A percentile compares a stretch with the other conserved stretches of the same genome.
Evolutionary conservation across 177 flowering plant species (phyloP).

Genomic region (Tripterygium wilfordii): DNA sequence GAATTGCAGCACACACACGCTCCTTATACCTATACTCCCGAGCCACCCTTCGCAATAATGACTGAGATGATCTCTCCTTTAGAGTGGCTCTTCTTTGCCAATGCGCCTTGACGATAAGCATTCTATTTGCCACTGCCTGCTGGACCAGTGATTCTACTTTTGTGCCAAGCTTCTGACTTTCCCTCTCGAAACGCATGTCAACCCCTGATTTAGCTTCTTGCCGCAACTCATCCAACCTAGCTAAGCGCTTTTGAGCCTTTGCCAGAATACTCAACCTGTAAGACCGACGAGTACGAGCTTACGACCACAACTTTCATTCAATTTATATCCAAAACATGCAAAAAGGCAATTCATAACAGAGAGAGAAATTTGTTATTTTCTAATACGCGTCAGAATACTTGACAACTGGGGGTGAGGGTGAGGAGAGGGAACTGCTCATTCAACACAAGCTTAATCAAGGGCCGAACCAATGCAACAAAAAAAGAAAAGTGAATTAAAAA

Average conservation of each 20-base stretch:
- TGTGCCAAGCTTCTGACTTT: conserved; percentile 64
- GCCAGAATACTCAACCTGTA: conserved; percentile 73
- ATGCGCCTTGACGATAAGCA: conserved; percentile 69
- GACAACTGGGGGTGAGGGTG: too few relatives aligned
- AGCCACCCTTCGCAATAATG: conserved; percentile 52
- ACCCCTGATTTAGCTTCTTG: conserved; percentile 80
- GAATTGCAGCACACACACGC: conserved; percentile 64
- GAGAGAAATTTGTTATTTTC: too few relatives aligned
- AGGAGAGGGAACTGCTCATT: too few relatives aligned
- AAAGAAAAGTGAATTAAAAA: too few relatives aligned
- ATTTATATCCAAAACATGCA: too few relatives aligned
- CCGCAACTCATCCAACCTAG: conserved; percentile 76
- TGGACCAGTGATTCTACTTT: conserved; percentile 71
- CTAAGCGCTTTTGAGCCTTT: conserved; percentile 74
- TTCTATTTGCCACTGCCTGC: conserved; percentile 80
- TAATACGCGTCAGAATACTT: too few relatives aligned
- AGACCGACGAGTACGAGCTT: not conserved
- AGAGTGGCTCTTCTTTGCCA: conserved; percentile 60
- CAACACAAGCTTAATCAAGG: too few relatives aligned
- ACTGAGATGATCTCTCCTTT: conserved; percentile 74
- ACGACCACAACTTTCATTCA: not conserved
- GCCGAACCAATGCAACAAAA: too few relatives aligned
- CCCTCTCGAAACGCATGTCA: conserved; percentile 60
- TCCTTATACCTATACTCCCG: conserved; percentile 81
- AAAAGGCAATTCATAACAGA: too few relatives aligned